Evolutionary conservation across 768 basidiomycete genomes (phyloP).

Genomic region (Dioszegia hungarica): DNA sequence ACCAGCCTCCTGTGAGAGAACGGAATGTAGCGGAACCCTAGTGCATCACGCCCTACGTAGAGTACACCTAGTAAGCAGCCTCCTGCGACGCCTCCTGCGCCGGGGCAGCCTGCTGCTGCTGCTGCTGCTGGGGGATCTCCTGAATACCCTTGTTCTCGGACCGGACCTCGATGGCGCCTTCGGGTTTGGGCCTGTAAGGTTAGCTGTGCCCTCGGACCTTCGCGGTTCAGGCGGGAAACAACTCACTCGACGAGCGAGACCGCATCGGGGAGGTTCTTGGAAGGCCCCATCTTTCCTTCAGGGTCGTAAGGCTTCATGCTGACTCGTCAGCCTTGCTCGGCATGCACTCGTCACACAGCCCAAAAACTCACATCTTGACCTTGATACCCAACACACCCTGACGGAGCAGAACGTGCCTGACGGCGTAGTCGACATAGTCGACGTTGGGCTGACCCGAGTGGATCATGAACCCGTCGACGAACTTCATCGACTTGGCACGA

Average conservation of each 20-base stretch:
- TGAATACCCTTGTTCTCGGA: conserved; percentile 74
- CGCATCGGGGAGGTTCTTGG: conserved; percentile 89
- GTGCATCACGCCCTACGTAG: conserved; percentile 7
- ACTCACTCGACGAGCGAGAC: conserved; percentile 79
- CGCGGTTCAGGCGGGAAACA: neutral
- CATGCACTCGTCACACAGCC: no score
- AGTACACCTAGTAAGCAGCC: neutral
- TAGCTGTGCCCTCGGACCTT: neutral
- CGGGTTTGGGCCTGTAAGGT: conserved; percentile 63
- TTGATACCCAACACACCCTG: conserved; percentile 99
- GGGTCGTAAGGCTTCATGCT: conserved; percentile 98
- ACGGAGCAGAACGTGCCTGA: conserved; percentile 93
- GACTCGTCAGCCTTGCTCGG: conserved; percentile 7
- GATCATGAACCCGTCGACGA: conserved; percentile 90
- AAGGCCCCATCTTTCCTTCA: conserved; percentile 80
- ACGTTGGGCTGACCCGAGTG: conserved; percentile 90
- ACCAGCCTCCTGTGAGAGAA: no score
- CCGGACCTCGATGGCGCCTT: conserved; percentile 78
- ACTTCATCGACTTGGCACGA: conserved; percentile 99
- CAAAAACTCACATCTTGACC: conserved; percentile 84
- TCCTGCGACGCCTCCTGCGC: conserved; percentile 5
- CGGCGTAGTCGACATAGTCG: conserved; percentile 96
- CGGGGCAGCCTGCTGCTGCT: conserved; percentile 13
- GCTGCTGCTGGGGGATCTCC: conserved; percentile 24
- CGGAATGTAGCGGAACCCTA: neutral